Percentiles rank a stretch among this genome's conserved stretches.
Evolutionary conservation across 2,329 filamentous ascomycete species (phyloP).

Genomic region (Neocatenulostroma microsporum): DNA sequence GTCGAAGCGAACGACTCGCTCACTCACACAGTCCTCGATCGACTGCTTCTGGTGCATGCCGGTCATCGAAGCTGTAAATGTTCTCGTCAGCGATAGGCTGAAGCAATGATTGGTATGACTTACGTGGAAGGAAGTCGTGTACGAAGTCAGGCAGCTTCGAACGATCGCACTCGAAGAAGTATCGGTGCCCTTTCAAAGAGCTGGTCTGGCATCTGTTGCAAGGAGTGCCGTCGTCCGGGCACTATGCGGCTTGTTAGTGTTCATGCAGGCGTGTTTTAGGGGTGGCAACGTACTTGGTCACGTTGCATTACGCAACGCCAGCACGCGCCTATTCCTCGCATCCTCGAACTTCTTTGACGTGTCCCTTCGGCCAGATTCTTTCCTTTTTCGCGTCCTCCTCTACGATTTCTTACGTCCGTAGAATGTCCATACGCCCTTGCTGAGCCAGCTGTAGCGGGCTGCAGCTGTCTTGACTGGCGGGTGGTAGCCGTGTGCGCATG

Average conservation of each 20-base stretch:
- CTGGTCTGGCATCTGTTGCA: conserved; percentile 26
- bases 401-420: no score
- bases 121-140: conserved; percentile 36
- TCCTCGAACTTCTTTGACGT: conserved; percentile 35
- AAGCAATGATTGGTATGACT: no score
- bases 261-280: no score
- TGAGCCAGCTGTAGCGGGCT: background rate
- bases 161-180: conserved; percentile 39
- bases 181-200: conserved; percentile 30
- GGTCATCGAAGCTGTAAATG: conserved; percentile 25
- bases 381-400: conserved; percentile 30
- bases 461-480: background rate
- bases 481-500: no score
- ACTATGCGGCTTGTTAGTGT: no score
- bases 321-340: conserved; percentile 41
- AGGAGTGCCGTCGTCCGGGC: conserved; percentile 21
- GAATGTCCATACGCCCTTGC: no score
- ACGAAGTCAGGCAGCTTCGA: conserved; percentile 40
- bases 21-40: conserved; percentile 34
- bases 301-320: conserved; percentile 44
- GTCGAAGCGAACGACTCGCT: conserved; percentile 30
- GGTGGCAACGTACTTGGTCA: conserved; percentile 36
- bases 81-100: background rate
- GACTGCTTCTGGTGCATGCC: conserved; percentile 38
- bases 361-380: conserved; percentile 30